Evolutionary conservation across 768 basidiomycete genomes (phyloP), one percentile per base, ranked within the genome.

Genomic region (Tremella yokohamensis): DNA sequence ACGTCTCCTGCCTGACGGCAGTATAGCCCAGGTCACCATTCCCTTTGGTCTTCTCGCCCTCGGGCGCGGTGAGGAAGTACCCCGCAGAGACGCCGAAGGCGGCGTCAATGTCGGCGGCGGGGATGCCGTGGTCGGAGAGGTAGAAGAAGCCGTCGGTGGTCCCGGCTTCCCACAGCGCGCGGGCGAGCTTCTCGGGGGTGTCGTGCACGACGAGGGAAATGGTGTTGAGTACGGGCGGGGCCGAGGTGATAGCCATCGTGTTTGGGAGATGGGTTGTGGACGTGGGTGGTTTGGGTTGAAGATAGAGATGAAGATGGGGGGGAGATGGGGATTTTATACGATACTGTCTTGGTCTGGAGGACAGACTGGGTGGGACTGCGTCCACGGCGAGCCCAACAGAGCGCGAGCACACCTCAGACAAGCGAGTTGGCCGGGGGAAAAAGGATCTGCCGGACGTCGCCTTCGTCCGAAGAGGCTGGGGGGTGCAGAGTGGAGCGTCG

Each of bases 1-100:
- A 54, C 53, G 20, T 54, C 29, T 54, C 53, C 29, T 38, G 37
- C 19, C 53, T 6, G 49, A 44, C 40, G 25, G 49, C 58, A 6
- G 58, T 59, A 29, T 59, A 59, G 7, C 58, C 58, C 34, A 54
- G 39, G 37, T 59, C 38, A 2, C 38, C 52, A 13, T 54, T 54
- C 22, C 44, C 44, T 7, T 20, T 16, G 13, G 48, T 19, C 38
- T 47, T 48, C n/a, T 56, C 45, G 45, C 34, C 45, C 6, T n/a
- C 13, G 4, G n/a, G 45, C 12, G 45, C 47, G 29, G 34, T 25
- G 20, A 56, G 25, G 34, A 56, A 56, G 37, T 29, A 56, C 2
- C 19, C 44, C 25, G 24, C 15, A 37, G 55, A 19, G 18, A 37
- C 25, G 11, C 25, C 47, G 34, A 56, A 56, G 1, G 22, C 47